These are phyloP conservation scores for Penicillium canescens DNA, from an alignment of 495 filamentous ascomycete species.

Conservation along the genomic window DNA sequence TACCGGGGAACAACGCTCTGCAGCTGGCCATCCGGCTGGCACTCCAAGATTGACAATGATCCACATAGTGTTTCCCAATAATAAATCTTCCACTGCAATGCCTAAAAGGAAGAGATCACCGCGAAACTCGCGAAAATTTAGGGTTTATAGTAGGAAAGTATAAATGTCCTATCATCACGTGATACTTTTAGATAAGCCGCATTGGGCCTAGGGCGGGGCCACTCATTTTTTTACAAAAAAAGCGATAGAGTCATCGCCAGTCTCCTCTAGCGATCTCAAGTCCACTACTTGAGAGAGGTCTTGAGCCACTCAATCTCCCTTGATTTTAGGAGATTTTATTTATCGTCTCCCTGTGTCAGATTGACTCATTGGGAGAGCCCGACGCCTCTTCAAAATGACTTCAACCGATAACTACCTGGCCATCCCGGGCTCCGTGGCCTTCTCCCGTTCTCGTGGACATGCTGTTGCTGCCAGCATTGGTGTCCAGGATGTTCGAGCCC, in stretches of 20 bases:
- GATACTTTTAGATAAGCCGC: constrained; percentile 23
- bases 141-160: not conserved
- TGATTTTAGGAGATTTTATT: constrained; percentile 17
- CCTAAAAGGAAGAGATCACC: too few species aligned
- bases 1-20: too few species aligned
- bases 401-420: constrained; percentile 43
- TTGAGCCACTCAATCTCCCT: constrained; percentile 27
- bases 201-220: constrained; percentile 32
- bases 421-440: constrained; percentile 53
- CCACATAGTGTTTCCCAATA: not conserved
- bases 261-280: constrained; percentile 25
- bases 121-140: too few species aligned
- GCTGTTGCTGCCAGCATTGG: constrained; percentile 52
- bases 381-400: constrained; percentile 31
- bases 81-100: too few species aligned
- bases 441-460: constrained; percentile 53
- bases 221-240: constrained; percentile 22
- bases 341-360: constrained; percentile 9
- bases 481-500: constrained; percentile 56
- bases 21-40: too few species aligned
- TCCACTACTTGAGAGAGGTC: constrained; percentile 32
- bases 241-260: constrained; percentile 28
- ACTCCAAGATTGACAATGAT: too few species aligned
- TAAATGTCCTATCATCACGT: constrained; percentile 21
- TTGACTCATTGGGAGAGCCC: constrained; percentile 13